Base-by-base conservation (phyloP, 192 early-diverging fungal species). In the Coemansia sp. region DNA sequence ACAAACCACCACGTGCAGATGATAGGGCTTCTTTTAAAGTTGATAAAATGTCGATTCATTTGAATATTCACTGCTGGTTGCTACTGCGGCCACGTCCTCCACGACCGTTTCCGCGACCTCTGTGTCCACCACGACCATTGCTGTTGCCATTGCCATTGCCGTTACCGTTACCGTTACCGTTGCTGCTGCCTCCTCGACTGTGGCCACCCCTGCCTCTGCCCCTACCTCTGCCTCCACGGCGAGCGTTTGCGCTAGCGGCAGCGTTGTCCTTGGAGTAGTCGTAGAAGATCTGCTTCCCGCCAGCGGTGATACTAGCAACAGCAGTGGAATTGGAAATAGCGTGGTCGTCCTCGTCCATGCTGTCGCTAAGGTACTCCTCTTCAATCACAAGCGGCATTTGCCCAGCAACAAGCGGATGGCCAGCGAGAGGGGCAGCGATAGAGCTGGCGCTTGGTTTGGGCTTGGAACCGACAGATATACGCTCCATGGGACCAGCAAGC, bases 361-460 rank as follows among this genome's bases (percentile, higher is more conserved):
- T 78, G 37, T 78, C 74, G 57, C 73, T 77, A 25, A 66, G 41
- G 42, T 71, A 78, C 44, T 71, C 69, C 21, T 71, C 68, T 42
- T 71, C 74, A 7, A 78, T 63, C 24, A 78, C 65, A 51, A 78
- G 22, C 44, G 68, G 74, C 17, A 60, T 40, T 53, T 71, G 66
- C 8, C 72, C 62, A n/a, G 64, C 44, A 3, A 68, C 66, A n/a
- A 51, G 61, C 21, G 70, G 70, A 19, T 73, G 69, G 50, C 23
- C 61, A 59, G 55, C 18, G 47, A 45, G 47, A 34, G 15, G 9
- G 19, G 33, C 14, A 7, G 22, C 22, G 10, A 6, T 27, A 12
- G 22, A 30, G 18, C 33, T 44, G n/a, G 24, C 19, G 1, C 13
- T 17, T 17, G 19, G 6, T 11, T 14, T 54, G 15, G 21, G 11